A percentile compares a stretch with the other conserved stretches of the same genome.
Conservation (phyloP, 108 stramenopile species). For the Cyclotella choctawhatcheeana region DNA sequence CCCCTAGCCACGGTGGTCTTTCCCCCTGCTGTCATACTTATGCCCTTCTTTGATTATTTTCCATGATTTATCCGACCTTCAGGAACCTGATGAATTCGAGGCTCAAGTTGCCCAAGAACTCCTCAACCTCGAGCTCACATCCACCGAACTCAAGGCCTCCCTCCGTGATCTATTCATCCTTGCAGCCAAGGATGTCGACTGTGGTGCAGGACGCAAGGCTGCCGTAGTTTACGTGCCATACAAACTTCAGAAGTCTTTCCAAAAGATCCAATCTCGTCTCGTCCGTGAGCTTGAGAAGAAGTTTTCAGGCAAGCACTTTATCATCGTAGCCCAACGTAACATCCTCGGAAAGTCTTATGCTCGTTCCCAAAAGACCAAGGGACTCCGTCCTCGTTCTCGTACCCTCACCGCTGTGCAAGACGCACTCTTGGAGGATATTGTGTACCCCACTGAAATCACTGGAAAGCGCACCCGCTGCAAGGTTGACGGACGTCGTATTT, state of each 20-base stretch:
- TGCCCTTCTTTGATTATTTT: constrained; percentile 20
- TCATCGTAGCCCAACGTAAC: constrained; percentile 97
- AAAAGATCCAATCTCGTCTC: constrained; percentile 97
- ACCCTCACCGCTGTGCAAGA: constrained; percentile 99
- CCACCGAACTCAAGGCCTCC: constrained; percentile 88
- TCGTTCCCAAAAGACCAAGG: constrained; percentile 90
- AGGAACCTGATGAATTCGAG: constrained; percentile 98
- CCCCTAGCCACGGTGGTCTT: constrained; percentile 50
- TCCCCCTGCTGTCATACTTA: constrained; percentile 48
- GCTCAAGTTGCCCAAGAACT: constrained; percentile 96
- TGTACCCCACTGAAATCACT: constrained; percentile 99
- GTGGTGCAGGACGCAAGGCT: constrained; percentile 90
- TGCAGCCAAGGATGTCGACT: constrained; percentile 97
- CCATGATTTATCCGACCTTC: constrained; percentile 2
- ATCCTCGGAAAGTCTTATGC: constrained; percentile 95
- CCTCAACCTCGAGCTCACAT: constrained; percentile 95
- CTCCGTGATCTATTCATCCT: constrained; percentile 96
- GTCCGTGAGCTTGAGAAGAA: constrained; percentile 99
- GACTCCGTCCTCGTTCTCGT: constrained; percentile 95
- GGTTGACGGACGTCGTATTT: constrained; percentile 94
- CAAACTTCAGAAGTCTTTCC: constrained; percentile 93
- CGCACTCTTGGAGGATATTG: constrained; percentile 98
- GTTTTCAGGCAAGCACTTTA: constrained; percentile 96
- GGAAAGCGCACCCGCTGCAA: constrained; percentile 99
- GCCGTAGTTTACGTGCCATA: constrained; percentile 98